Base-by-base conservation (phyloP, 805 yeast genomes). In the Barnettozyma pratensis region DNA sequence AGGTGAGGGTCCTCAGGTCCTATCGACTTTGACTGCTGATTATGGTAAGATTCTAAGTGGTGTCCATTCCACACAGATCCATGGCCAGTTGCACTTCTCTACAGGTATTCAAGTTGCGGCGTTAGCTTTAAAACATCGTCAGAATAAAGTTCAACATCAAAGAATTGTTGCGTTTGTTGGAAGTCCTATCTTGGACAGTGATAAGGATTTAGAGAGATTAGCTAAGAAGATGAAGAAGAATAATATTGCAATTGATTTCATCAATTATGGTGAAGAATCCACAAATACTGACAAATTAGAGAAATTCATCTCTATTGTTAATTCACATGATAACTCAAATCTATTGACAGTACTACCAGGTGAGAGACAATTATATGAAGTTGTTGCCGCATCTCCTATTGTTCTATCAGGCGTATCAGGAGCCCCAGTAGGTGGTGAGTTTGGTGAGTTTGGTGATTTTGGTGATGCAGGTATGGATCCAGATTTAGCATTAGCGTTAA, bases 381-480 rank as follows among this genome's bases (percentile, higher is more conserved):
- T 79, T 42, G 77, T 94, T 52, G 85, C 84, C 6, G 72, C 85
- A 28, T 85, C 96, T 1, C 80, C 90, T 6, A 83, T 92, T 45
- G 76, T 89, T 54, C 72, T 75, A 41, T 89, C 81, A 47, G 64
- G 63, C 41, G 78, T 73, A 19, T 78, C 73, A 4, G 72, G 64
- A n/a, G 64, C 61, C 39, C 71, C 67, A 27, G 54, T 45, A 19
- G 49, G 44, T 34, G 69, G 64, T 39, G 77, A 69, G 25, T 79
- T 73, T 10, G 76, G 71, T 44, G 73, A 68, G 28, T 77, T 67
- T 29, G 76, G 68, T n/a, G 75, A 70, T 26, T 76, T 73, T 61
- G 85, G 83, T 45, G 98, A 92, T 67, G 92, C 96, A 32, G 82
- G 83, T 56, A 85, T 89, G 81, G 99, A 94, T 61, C 98, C 98